Evolutionary conservation across 169 alveolate species (phyloP).

Genomic region (Plasmodium cynomolgi): DNA sequence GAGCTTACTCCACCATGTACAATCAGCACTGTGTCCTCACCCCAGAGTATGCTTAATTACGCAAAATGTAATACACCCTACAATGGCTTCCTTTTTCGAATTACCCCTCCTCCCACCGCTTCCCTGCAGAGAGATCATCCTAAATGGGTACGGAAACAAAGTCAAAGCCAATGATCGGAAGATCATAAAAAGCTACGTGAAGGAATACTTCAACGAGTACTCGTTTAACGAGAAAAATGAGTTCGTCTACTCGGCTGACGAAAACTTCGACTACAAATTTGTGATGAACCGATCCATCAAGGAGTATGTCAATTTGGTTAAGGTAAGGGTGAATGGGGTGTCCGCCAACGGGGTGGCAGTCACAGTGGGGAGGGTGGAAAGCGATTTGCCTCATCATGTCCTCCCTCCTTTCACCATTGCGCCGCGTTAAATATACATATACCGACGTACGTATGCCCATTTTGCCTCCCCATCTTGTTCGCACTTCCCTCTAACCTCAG

Average conservation of each 20-base stretch:
- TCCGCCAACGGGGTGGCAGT: neutral
- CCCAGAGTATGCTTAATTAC: neutral
- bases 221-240: constrained; percentile 67
- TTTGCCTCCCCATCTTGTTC: neutral
- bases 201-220: constrained; percentile 70
- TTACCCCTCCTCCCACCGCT: neutral
- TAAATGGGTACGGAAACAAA: constrained; percentile 53
- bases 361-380: neutral
- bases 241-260: constrained; percentile 47
- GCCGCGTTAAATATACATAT: neutral
- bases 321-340: constrained; percentile 11
- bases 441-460: neutral
- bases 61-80: neutral
- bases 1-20: neutral
- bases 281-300: constrained; percentile 38
- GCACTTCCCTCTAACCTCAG: neutral
- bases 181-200: constrained; percentile 57
- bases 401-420: neutral
- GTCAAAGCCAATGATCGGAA: constrained; percentile 23
- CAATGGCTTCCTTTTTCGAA: neutral
- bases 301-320: constrained; percentile 44
- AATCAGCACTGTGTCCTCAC: neutral
- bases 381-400: neutral
- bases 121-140: constrained; percentile 32
- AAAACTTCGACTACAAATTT: constrained; percentile 39